phyloP scores from a whole-genome alignment of 2,329 filamentous ascomycete genomes.

The Spiromastix sp. region DNA sequence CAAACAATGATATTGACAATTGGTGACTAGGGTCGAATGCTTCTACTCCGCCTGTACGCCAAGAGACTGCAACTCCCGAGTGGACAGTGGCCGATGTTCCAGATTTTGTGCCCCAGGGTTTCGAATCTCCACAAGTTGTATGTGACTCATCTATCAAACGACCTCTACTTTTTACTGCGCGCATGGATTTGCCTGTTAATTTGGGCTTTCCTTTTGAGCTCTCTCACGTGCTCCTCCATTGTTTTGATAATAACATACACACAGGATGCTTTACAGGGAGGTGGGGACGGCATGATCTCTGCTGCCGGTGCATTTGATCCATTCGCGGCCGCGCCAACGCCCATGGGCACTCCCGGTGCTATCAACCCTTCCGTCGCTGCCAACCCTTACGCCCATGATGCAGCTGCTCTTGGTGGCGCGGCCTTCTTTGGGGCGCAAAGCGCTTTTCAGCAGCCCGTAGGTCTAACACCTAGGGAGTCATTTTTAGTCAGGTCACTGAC shows the following conservation, averaged over 20 bases:
- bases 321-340: conserved; percentile 50
- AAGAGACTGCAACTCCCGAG: conserved; percentile 31
- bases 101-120: conserved; percentile 46
- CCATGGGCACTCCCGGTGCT: conserved; percentile 39
- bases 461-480: conserved; percentile 14
- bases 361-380: conserved; percentile 39
- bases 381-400: conserved; percentile 72
- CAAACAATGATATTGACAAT: conserved; percentile 2
- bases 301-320: conserved; percentile 49
- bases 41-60: conserved; percentile 29
- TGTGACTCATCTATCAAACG: too few relatives aligned
- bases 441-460: conserved; percentile 55
- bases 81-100: conserved; percentile 36
- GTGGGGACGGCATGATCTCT: conserved; percentile 43
- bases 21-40: conserved; percentile 28
- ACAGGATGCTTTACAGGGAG: conserved; percentile 28
- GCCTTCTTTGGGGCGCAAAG: conserved; percentile 55
- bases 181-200: too few relatives aligned
- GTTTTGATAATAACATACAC: background rate
- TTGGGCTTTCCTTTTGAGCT: too few relatives aligned
- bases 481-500: too few relatives aligned
- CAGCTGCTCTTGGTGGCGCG: conserved; percentile 46
- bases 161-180: too few relatives aligned
- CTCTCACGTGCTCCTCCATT: background rate
- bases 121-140: conserved; percentile 31